Evolutionary conservation across 176 grass and related monocot genomes (phyloP), one percentile per base, ranked within the genome.

Genomic region (Pontederia crassipes): DNA sequence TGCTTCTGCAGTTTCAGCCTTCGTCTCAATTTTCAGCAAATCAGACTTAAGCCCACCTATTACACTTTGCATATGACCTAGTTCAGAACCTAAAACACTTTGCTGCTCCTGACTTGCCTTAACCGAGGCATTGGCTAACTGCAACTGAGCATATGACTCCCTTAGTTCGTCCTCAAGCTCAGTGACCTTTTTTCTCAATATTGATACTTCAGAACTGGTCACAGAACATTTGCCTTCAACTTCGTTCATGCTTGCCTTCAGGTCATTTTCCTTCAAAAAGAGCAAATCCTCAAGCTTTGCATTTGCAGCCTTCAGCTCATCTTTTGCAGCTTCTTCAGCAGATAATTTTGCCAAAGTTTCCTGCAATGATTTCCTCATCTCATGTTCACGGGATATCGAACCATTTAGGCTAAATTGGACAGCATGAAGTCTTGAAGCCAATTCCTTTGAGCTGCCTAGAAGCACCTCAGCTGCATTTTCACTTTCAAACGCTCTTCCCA

Each of bases 401-500:
- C 59, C 53, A 58, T 59, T 79, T 57, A 85, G 40, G 52, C 66
- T 61, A 16, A 66, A 45, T 49, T 85, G 68, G 53, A 73, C 73
- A 45, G 59, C 58, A 66, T 76, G 73, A 65, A 91, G 17, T 65
- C 15, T 85, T 27, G 60, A 55, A 28, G 67, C 12, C 61, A 97
- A 76, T 69, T 88, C 84, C 59, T 85, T 88, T 35, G 84, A 91
- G 60, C 77, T 82, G 54, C 74, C 74, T 13, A 85, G 58, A 48
- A 88, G 64, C 56, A 88, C 17, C 55, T 76, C 79, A 12, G 84
- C 81, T 74, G 67, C 58, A 75, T 83, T 97, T 78, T 97, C 92
- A 68, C 81, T 76, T 67, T 68, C 83, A 64, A 91, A 81, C 59
- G 64, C 46, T 76, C 76, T 88, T 35, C 72, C 73, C 12, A 64